A percentile compares a stretch with the other conserved stretches of the same genome.
Conservation (phyloP, 441 rosid genomes). For the Arabidopsis hybrid region DNA sequence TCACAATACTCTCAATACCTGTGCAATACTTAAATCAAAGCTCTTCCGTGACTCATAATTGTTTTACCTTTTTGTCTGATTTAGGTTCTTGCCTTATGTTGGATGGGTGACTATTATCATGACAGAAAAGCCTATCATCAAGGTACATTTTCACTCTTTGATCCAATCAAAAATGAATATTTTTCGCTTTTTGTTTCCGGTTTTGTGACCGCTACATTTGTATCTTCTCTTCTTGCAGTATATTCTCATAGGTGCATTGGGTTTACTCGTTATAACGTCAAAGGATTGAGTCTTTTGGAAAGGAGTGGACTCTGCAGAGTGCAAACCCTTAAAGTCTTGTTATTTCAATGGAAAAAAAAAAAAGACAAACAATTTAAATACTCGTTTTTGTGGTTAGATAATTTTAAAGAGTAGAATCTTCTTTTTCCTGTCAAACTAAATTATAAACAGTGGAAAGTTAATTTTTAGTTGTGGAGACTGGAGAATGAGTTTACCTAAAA, state of each 20-base stretch:
- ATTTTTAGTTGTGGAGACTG: too few species aligned
- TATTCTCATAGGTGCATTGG: constrained; percentile 79
- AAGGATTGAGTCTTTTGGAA: constrained; percentile 55
- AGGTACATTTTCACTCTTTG: constrained; percentile 57
- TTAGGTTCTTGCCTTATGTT: constrained; percentile 89
- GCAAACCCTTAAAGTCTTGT: constrained; percentile 25
- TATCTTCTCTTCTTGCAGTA: constrained; percentile 58
- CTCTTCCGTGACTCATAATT: not conserved
- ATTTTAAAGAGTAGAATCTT: too few species aligned
- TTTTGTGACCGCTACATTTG: not conserved
- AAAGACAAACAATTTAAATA: constrained; percentile 2
- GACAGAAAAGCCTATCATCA: constrained; percentile 94
- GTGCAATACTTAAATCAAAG: not conserved
- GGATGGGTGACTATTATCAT: constrained; percentile 97
- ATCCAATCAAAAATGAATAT: not conserved
- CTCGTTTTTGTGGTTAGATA: constrained; percentile 12
- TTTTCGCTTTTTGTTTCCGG: not conserved
- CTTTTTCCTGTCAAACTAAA: too few species aligned
- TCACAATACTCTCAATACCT: not conserved
- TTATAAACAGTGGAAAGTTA: too few species aligned
- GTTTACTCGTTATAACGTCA: constrained; percentile 81
- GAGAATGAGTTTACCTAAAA: too few species aligned
- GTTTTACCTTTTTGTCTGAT: constrained; percentile 36
- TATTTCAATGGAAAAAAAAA: constrained; percentile 18
- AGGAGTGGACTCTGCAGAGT: not conserved